Percentiles rank a stretch among this genome's conserved stretches.
Evolutionary conservation across 2,329 filamentous ascomycete species (phyloP).

Genomic region (Phialocephala sp.): DNA sequence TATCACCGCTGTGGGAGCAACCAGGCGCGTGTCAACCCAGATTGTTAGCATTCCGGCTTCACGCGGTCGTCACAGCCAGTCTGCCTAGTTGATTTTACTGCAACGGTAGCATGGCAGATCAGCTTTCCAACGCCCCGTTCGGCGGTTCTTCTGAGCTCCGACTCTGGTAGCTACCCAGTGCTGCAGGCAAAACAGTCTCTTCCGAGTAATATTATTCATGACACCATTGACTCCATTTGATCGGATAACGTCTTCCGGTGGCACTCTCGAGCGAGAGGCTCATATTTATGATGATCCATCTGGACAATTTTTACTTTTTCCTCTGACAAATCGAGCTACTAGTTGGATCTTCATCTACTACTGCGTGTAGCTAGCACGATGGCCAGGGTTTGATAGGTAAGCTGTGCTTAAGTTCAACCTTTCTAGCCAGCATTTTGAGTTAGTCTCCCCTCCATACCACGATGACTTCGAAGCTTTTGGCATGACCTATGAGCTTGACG

Average conservation of each 20-base stretch:
- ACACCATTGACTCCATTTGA: not conserved
- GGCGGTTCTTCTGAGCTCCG: constrained; percentile 4
- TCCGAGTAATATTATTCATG: not conserved
- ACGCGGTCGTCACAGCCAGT: not conserved
- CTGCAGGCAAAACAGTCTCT: not conserved
- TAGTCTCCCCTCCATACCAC: not conserved
- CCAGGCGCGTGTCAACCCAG: not conserved
- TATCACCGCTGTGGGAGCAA: not conserved
- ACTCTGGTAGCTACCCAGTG: not conserved
- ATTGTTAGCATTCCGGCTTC: not conserved
- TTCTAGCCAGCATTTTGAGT: not conserved
- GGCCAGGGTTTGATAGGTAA: not conserved
- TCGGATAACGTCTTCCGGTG: not conserved
- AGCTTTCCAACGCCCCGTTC: not conserved
- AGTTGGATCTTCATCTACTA: not conserved
- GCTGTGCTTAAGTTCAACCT: not conserved
- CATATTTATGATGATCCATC: not conserved
- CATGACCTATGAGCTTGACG: not conserved
- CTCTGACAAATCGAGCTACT: not conserved
- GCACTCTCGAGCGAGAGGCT: not conserved
- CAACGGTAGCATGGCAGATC: not conserved
- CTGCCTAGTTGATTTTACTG: not conserved
- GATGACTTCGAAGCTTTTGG: not conserved
- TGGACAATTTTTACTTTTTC: not conserved
- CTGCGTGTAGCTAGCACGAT: not conserved